Evolutionary conservation across 208 protist species (phyloP).

Genomic region (Trichomonas vaginalis): DNA sequence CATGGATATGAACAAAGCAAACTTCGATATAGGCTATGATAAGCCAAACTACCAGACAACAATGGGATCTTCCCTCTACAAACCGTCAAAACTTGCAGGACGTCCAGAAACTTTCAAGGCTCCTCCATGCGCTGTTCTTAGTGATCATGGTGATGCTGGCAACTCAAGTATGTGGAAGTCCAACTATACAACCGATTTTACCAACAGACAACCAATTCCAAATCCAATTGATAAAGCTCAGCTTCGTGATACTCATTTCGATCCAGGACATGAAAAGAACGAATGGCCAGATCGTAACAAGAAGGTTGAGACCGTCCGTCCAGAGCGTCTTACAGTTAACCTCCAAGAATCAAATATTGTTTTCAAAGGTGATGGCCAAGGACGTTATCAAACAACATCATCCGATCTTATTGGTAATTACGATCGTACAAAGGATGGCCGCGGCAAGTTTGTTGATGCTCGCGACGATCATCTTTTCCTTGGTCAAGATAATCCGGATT

Average conservation of each 20-base stretch:
- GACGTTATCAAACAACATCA: neutral
- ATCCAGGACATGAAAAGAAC: neutral
- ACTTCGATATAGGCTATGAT: neutral
- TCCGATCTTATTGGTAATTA: neutral
- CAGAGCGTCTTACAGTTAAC: neutral
- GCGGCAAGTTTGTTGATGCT: neutral
- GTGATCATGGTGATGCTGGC: neutral
- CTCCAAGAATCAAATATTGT: neutral
- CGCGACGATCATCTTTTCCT: neutral
- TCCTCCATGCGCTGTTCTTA: neutral
- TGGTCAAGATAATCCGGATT: neutral
- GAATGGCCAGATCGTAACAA: neutral
- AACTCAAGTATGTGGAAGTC: neutral
- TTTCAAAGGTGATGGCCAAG: neutral
- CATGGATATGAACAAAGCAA: neutral
- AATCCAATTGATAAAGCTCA: neutral
- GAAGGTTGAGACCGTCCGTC: neutral
- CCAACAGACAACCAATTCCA: neutral
- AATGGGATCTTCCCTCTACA: neutral
- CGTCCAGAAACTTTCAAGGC: neutral
- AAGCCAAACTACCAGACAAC: neutral
- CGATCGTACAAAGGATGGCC: neutral
- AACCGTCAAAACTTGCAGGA: neutral
- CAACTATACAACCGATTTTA: neutral
- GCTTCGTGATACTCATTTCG: neutral